Conservation (phyloP, 768 basidiomycete genomes). For the Mycena venus region DNA sequence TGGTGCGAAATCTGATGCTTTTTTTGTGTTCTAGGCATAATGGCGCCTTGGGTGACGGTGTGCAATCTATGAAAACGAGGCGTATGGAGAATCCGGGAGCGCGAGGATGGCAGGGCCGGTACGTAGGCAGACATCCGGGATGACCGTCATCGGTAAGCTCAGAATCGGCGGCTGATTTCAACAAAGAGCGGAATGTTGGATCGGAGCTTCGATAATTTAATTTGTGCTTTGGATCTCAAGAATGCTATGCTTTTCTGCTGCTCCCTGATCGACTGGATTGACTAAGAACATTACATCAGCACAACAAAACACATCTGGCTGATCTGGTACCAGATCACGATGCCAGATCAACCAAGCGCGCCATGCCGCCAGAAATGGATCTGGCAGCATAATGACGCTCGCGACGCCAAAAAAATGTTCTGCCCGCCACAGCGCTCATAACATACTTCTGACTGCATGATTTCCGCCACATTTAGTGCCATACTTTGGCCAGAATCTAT, state of each 20-base stretch:
- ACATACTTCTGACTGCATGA: background rate
- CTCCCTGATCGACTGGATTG: slow-evolving; percentile 2
- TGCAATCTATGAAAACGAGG: slow-evolving; percentile 13
- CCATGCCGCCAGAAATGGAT: background rate
- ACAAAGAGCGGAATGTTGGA: slow-evolving; percentile 9
- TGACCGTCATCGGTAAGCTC: background rate
- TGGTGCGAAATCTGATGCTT: slow-evolving; percentile 7
- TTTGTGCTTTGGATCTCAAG: background rate
- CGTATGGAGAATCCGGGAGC: slow-evolving; percentile 10
- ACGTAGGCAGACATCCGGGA: background rate
- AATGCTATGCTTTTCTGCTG: slow-evolving; percentile 10
- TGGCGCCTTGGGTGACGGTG: slow-evolving; percentile 17
- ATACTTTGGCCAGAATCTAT: too few relatives aligned
- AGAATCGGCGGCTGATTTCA: slow-evolving; percentile 14
- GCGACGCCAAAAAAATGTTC: background rate
- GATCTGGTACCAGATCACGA: too few relatives aligned
- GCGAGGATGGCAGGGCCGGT: slow-evolving; percentile 15
- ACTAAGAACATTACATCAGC: slow-evolving; percentile 1
- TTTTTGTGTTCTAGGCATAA: slow-evolving; percentile 14
- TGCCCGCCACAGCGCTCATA: background rate
- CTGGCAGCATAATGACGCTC: background rate
- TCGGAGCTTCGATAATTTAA: slow-evolving; percentile 1
- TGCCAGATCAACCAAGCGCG: too few relatives aligned
- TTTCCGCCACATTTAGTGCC: background rate
- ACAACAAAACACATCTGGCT: background rate